Conservation (phyloP, 1,139 yeast species). For the Pichia sp. region DNA sequence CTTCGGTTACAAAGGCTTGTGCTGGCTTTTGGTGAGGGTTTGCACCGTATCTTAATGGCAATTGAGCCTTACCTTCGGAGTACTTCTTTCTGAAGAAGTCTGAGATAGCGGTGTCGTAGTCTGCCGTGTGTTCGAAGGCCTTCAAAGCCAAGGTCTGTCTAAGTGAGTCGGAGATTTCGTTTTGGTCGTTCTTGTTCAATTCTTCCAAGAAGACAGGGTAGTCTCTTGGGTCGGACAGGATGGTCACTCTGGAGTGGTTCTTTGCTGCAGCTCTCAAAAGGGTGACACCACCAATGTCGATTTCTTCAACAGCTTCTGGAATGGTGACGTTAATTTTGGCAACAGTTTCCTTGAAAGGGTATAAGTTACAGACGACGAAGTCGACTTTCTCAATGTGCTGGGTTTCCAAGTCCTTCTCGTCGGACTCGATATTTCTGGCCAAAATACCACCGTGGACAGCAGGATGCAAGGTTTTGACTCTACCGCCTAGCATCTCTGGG, state of each 20-base stretch:
- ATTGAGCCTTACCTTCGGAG: conserved; percentile 82
- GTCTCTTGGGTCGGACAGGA: conserved; percentile 89
- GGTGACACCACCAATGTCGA: conserved; percentile 98
- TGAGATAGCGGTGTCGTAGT: conserved; percentile 90
- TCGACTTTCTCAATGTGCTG: conserved; percentile 95
- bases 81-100: conserved; percentile 97
- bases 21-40: conserved; percentile 99
- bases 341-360: conserved; percentile 96
- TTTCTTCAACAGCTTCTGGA: conserved; percentile 96
- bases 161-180: conserved; percentile 68
- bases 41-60: conserved; percentile 96
- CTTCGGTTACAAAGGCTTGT: conserved; percentile 83
- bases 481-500: conserved; percentile 97
- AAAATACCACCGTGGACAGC: conserved; percentile 98
- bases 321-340: conserved; percentile 93
- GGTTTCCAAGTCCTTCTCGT: conserved; percentile 77
- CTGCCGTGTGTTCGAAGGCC: conserved; percentile 98
- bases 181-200: conserved; percentile 40
- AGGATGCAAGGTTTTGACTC: conserved; percentile 97
- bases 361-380: conserved; percentile 93
- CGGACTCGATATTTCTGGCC: conserved; percentile 87
- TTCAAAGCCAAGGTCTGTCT: conserved; percentile 86
- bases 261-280: conserved; percentile 97
- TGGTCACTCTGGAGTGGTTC: conserved; percentile 94
- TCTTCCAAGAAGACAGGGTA: conserved; percentile 84